These are phyloP conservation scores for Pseudocercospora eumusae DNA, from an alignment of 2,329 filamentous ascomycete species.

Conservation along the genomic window DNA sequence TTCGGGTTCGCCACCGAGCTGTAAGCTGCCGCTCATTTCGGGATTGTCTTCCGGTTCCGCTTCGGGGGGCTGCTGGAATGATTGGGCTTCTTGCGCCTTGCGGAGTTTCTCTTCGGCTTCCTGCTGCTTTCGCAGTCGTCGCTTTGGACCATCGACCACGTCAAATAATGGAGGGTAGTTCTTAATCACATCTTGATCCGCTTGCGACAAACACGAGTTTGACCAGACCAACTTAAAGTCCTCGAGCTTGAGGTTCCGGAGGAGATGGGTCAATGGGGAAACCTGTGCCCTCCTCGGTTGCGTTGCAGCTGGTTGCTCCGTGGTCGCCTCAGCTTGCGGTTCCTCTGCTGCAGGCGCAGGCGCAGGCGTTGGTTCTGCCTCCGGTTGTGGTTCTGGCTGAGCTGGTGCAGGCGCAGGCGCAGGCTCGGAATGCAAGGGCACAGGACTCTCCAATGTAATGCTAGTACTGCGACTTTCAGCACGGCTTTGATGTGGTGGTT, in stretches of 20 bases:
- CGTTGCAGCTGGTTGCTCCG: slow-evolving; percentile 15
- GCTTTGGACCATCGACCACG: slow-evolving; percentile 75
- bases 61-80: slow-evolving; percentile 51
- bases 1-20: slow-evolving; percentile 90
- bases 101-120: slow-evolving; percentile 57
- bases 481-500: slow-evolving; percentile 65
- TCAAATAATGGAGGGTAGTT: slow-evolving; percentile 80
- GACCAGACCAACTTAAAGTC: slow-evolving; percentile 60
- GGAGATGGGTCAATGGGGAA: slow-evolving; percentile 41
- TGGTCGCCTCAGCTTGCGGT: slow-evolving; percentile 12
- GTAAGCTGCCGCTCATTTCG: slow-evolving; percentile 76
- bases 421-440: slow-evolving; percentile 43
- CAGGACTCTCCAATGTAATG: slow-evolving; percentile 78
- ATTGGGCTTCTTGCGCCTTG: slow-evolving; percentile 54
- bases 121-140: slow-evolving; percentile 69
- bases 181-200: slow-evolving; percentile 55
- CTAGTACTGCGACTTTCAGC: slow-evolving; percentile 79
- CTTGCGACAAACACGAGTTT: slow-evolving; percentile 46
- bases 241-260: slow-evolving; percentile 45
- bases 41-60: slow-evolving; percentile 69
- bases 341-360: slow-evolving; percentile 18
- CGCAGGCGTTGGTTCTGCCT: slow-evolving; percentile 14
- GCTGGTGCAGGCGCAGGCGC: slow-evolving; percentile 25
- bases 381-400: slow-evolving; percentile 22
- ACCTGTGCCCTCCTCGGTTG: slow-evolving; percentile 23